Percentiles rank a stretch among this genome's conserved stretches.
These are phyloP conservation scores for Aureobasidium subglaciale DNA, from an alignment of 2,329 filamentous ascomycete species.

Conservation along the genomic window DNA sequence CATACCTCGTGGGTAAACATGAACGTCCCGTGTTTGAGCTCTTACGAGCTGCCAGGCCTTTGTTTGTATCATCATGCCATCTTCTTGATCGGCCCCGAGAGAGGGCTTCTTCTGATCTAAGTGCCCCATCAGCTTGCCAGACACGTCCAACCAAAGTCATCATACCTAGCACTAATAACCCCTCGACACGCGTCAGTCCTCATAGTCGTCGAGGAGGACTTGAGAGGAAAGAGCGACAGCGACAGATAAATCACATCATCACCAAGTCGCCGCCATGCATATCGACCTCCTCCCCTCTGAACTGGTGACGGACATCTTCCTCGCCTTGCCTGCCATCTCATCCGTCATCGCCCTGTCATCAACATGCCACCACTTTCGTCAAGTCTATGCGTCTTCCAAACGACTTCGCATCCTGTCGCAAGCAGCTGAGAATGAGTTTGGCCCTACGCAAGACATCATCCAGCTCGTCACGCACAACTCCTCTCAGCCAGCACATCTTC, in stretches of 20 bases:
- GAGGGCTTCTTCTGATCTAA: slow-evolving; percentile 45
- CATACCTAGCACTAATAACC: neutral
- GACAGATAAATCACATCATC: neutral
- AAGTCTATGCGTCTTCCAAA: slow-evolving; percentile 46
- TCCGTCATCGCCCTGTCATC: slow-evolving; percentile 49
- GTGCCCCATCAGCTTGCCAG: neutral
- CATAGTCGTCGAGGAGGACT: no score
- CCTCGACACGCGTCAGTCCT: neutral
- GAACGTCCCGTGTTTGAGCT: neutral
- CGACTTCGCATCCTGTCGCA: slow-evolving; percentile 48
- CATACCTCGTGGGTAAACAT: neutral
- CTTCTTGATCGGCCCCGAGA: slow-evolving; percentile 45
- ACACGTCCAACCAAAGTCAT: neutral
- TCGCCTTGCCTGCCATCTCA: slow-evolving; percentile 44
- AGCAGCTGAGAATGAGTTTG: slow-evolving; percentile 50
- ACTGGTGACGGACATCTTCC: slow-evolving; percentile 51
- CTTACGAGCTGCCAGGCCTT: neutral
- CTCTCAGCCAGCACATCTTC: slow-evolving; percentile 50
- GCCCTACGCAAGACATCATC: slow-evolving; percentile 51
- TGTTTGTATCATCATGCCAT: neutral
- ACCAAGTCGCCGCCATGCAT: slow-evolving; percentile 35
- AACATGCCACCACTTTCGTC: slow-evolving; percentile 48
- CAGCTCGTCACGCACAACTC: slow-evolving; percentile 55
- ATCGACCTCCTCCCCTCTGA: slow-evolving; percentile 52
- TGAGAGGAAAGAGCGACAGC: no score